Conservation (phyloP, 208 protist species). For the Acanthamoeba triangularis region DNA sequence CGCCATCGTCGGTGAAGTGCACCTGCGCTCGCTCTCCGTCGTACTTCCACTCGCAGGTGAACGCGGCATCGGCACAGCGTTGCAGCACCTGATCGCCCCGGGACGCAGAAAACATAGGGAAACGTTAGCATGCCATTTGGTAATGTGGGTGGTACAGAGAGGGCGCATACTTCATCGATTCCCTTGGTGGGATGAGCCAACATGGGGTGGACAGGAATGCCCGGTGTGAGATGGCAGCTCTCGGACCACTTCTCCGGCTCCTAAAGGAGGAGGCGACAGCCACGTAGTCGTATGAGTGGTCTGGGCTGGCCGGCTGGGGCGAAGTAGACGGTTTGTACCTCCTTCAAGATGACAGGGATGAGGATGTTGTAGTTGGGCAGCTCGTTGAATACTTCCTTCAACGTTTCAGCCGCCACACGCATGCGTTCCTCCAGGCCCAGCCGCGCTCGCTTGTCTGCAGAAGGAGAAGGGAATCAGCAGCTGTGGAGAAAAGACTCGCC, state of each 20-base stretch:
- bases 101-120: background rate
- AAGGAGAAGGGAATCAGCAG: background rate
- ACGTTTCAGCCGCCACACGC: background rate
- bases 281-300: background rate
- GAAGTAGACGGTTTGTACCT: background rate
- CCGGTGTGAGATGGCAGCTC: constrained; percentile 85
- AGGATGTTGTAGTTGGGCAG: constrained; percentile 91
- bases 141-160: constrained; percentile 7
- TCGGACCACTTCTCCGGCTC: constrained; percentile 40
- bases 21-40: constrained; percentile 97
- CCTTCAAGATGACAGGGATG: constrained; percentile 80
- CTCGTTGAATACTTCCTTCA: constrained; percentile 86
- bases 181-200: constrained; percentile 99
- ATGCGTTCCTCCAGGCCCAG: background rate
- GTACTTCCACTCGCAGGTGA: constrained; percentile 99
- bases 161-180: constrained; percentile 93
- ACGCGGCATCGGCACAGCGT: constrained; percentile 90
- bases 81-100: constrained; percentile 82
- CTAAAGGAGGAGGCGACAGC: background rate
- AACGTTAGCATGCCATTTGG: background rate
- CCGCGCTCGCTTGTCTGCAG: background rate
- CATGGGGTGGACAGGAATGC: constrained; percentile 99
- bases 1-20: constrained; percentile 79
- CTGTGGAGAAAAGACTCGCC: background rate
- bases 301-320: background rate